A percentile compares a stretch with the other conserved stretches of the same genome.
Evolutionary conservation across 805 yeast species (phyloP).

Genomic region (Jamesozyma lodderae): DNA sequence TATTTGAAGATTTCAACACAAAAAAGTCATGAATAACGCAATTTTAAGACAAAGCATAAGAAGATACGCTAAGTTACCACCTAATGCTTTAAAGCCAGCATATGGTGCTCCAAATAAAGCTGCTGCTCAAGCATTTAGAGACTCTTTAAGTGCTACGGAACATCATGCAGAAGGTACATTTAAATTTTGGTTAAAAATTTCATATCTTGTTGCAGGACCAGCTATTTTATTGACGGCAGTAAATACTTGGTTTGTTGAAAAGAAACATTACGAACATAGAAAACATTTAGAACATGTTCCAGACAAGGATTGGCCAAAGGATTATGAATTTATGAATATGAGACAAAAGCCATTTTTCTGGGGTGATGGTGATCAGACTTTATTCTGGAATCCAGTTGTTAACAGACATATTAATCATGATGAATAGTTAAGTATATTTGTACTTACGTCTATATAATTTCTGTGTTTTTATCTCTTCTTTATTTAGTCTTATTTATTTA

Average conservation of each 20-base stretch:
- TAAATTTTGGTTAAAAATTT: conserved; percentile 75
- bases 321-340: conserved; percentile 84
- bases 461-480: not conserved
- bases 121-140: conserved; percentile 64
- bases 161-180: conserved; percentile 78
- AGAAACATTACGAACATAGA: conserved; percentile 86
- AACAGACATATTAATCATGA: conserved; percentile 68
- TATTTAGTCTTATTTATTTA: conserved; percentile 1
- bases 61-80: conserved; percentile 32
- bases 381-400: conserved; percentile 89
- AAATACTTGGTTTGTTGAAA: conserved; percentile 74
- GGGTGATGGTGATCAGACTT: conserved; percentile 98
- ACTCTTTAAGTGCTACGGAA: conserved; percentile 51
- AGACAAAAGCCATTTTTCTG: conserved; percentile 87
- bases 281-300: conserved; percentile 56
- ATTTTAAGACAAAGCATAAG: conserved; percentile 15
- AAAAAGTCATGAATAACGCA: conserved; percentile 1
- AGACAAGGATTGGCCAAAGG: conserved; percentile 89
- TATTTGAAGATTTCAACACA: too few species aligned
- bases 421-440: too few species aligned
- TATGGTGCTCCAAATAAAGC: conserved; percentile 38
- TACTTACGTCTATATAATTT: not conserved
- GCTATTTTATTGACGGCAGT: conserved; percentile 66
- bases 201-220: conserved; percentile 74
- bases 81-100: conserved; percentile 40